Percentiles rank a stretch among this genome's conserved stretches.
phyloP scores from a whole-genome alignment of 2,329 filamentous ascomycete genomes.

The Diaporthe citri region DNA sequence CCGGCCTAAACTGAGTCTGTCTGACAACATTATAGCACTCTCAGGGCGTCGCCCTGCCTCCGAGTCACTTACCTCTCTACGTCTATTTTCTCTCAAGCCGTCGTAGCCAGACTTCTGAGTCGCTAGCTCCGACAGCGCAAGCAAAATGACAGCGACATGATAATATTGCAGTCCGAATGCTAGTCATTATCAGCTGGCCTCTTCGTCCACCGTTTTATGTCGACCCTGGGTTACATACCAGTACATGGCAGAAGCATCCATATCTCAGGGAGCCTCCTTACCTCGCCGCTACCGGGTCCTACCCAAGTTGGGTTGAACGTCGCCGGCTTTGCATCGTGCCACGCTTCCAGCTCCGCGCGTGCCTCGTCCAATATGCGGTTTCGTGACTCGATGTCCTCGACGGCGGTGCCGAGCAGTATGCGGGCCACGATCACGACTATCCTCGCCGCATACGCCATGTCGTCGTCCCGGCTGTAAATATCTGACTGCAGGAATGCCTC shows the following conservation, averaged over 20 bases:
- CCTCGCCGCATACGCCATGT: not conserved
- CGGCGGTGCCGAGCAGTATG: not conserved
- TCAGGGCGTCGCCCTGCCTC: too few species aligned
- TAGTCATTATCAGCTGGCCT: not conserved
- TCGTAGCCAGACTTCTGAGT: slow-evolving; percentile 3
- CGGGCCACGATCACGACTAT: slow-evolving; percentile 12
- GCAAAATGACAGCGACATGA: not conserved
- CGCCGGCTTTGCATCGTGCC: not conserved
- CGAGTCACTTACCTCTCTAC: not conserved
- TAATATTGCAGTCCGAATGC: slow-evolving; percentile 12
- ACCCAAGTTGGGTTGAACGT: slow-evolving; percentile 9
- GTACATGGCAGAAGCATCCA: slow-evolving; percentile 6
- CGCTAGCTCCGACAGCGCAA: slow-evolving; percentile 3
- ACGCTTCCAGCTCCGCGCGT: not conserved
- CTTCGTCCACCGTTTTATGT: not conserved
- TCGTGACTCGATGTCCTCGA: not conserved
- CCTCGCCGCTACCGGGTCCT: not conserved
- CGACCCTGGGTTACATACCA: not conserved
- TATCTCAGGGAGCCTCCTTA: not conserved
- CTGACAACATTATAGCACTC: too few species aligned
- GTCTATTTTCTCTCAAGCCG: slow-evolving; percentile 4
- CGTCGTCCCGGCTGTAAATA: not conserved
- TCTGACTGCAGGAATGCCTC: slow-evolving; percentile 32
- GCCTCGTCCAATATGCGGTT: not conserved
- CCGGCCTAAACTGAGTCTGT: fast-evolving